phyloP scores from a whole-genome alignment of 2,329 filamentous ascomycete species.

The Penicillium sp. region DNA sequence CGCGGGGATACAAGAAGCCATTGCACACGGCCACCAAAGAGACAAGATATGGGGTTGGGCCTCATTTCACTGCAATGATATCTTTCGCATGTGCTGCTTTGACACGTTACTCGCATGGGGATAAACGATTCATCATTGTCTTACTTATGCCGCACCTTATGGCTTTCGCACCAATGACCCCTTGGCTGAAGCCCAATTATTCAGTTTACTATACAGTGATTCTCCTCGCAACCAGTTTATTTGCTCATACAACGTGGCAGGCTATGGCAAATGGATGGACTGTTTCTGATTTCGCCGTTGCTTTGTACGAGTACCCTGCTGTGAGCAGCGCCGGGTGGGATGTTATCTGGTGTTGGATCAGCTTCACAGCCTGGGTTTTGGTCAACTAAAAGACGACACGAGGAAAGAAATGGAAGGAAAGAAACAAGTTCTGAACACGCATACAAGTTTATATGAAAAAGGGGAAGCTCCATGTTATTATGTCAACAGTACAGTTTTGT shows the following conservation, averaged over 20 bases:
- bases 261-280: background rate
- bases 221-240: background rate
- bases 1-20: too few species aligned
- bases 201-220: background rate
- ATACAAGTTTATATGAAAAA: too few species aligned
- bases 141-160: background rate
- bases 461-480: too few species aligned
- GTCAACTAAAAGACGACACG: background rate
- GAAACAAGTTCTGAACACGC: too few species aligned
- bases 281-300: background rate
- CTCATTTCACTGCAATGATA: background rate
- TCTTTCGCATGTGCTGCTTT: background rate
- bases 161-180: background rate
- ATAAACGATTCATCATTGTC: background rate
- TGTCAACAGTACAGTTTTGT: too few species aligned
- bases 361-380: background rate
- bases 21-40: background rate
- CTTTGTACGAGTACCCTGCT: background rate
- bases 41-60: background rate
- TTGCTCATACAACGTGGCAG: background rate
- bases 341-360: background rate
- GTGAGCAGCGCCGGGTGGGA: background rate
- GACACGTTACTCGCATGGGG: background rate
- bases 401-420: too few species aligned
- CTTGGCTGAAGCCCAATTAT: background rate